Percentiles rank a stretch among this genome's conserved stretches.
Conservation (phyloP, 1,139 yeast species). For the Yamadazyma taylorii region DNA sequence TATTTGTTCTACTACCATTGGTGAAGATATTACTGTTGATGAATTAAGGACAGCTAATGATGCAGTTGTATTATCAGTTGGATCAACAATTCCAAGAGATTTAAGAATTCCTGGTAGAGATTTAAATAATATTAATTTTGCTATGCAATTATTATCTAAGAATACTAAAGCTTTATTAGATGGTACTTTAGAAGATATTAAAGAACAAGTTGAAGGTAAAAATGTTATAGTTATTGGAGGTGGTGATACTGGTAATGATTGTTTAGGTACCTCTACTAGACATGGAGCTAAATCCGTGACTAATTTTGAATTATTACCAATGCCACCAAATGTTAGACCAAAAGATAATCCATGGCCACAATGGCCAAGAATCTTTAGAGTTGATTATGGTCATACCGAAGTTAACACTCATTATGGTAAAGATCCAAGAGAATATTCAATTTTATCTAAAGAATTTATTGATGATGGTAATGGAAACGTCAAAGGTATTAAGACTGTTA, state of each 20-base stretch:
- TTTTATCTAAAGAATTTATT: slow-evolving; percentile 90
- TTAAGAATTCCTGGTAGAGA: slow-evolving; percentile 93
- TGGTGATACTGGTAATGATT: slow-evolving; percentile 99
- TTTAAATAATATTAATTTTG: slow-evolving; percentile 84
- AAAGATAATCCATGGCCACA: slow-evolving; percentile 99
- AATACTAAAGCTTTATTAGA: slow-evolving; percentile 91
- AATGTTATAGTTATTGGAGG: slow-evolving; percentile 97
- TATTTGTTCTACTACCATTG: slow-evolving; percentile 73
- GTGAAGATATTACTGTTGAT: slow-evolving; percentile 74
- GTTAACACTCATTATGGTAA: slow-evolving; percentile 92
- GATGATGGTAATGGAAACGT: slow-evolving; percentile 95
- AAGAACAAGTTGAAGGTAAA: slow-evolving; percentile 74
- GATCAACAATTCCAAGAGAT: slow-evolving; percentile 96
- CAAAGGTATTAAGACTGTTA: slow-evolving; percentile 88
- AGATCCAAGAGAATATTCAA: slow-evolving; percentile 97
- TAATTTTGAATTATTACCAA: slow-evolving; percentile 92
- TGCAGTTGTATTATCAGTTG: slow-evolving; percentile 92
- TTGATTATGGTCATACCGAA: slow-evolving; percentile 96
- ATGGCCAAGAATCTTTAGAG: slow-evolving; percentile 98
- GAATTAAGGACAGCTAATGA: slow-evolving; percentile 66
- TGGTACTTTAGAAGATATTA: slow-evolving; percentile 75
- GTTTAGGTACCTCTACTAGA: slow-evolving; percentile 96
- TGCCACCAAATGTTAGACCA: slow-evolving; percentile 83
- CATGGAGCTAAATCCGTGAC: slow-evolving; percentile 96
- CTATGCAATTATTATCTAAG: slow-evolving; percentile 87